Conservation (phyloP, 2,329 filamentous ascomycete species). For the Neophaeococcomyces mojaviensis region DNA sequence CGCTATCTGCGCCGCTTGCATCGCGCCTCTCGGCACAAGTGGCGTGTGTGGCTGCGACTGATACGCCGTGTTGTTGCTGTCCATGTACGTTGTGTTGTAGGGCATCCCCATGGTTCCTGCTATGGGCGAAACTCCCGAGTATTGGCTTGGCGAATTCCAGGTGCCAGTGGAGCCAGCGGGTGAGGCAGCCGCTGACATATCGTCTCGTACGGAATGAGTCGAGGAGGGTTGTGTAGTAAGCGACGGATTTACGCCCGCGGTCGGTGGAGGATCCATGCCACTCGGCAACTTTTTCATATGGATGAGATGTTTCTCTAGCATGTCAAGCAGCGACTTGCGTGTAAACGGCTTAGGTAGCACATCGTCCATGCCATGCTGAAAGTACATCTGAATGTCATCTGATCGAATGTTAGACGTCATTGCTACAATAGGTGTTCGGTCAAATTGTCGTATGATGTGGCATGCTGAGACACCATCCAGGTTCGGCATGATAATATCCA, state of each 20-base stretch:
- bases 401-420: constrained; percentile 98
- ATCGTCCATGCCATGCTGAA: constrained; percentile 96
- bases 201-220: constrained; percentile 53
- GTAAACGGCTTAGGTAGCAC: constrained; percentile 97
- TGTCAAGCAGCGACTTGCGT: constrained; percentile 71
- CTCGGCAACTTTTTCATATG: constrained; percentile 65
- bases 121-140: constrained; percentile 51
- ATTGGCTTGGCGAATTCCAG: constrained; percentile 57
- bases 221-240: constrained; percentile 39
- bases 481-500: constrained; percentile 97
- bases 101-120: constrained; percentile 39
- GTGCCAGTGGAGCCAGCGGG: constrained; percentile 51
- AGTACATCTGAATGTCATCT: constrained; percentile 95
- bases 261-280: constrained; percentile 46
- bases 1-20: not conserved
- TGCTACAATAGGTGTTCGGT: constrained; percentile 79
- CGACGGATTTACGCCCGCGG: constrained; percentile 19
- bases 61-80: constrained; percentile 4
- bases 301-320: constrained; percentile 82
- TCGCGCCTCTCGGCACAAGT: not conserved
- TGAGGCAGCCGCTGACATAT: constrained; percentile 56
- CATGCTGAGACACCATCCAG: constrained; percentile 92
- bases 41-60: not conserved
- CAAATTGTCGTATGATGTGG: constrained; percentile 82
- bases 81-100: constrained; percentile 22